These are phyloP conservation scores for Macadamia integrifolia DNA, from an alignment of 164 flowering plant species.

Conservation along the genomic window DNA sequence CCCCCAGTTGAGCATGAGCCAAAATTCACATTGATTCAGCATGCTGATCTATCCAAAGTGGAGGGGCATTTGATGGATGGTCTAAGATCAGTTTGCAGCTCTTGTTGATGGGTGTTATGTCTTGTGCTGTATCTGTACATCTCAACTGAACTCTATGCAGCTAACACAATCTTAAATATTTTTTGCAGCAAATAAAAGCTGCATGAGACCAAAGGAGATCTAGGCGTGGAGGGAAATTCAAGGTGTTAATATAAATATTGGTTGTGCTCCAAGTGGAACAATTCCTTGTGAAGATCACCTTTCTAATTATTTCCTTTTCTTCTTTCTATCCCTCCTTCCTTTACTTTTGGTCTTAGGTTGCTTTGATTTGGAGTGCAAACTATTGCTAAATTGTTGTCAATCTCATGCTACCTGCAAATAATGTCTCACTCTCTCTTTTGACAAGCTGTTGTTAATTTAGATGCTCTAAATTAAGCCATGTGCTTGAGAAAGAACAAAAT, in stretches of 20 bases:
- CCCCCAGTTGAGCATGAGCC: background rate
- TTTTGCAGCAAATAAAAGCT: slow-evolving; percentile 55
- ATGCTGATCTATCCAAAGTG: background rate
- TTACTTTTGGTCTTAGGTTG: slow-evolving; percentile 9
- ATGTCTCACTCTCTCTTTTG: slow-evolving; percentile 12
- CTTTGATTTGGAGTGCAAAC: slow-evolving; percentile 20
- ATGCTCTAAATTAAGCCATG: background rate
- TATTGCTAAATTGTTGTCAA: slow-evolving; percentile 24
- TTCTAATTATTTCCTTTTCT: background rate
- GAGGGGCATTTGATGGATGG: background rate
- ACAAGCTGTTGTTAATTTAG: background rate
- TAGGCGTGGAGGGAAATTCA: slow-evolving; percentile 11
- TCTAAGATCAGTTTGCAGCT: background rate
- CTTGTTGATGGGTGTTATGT: background rate
- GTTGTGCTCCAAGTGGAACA: slow-evolving; percentile 9
- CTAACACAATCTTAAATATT: slow-evolving; percentile 11
- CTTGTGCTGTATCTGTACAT: background rate
- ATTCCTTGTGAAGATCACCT: background rate
- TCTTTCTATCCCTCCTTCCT: slow-evolving; percentile 11
- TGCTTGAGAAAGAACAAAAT: background rate
- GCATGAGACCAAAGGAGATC: slow-evolving; percentile 32
- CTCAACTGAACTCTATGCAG: background rate
- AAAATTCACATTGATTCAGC: background rate
- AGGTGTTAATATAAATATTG: slow-evolving; percentile 15
- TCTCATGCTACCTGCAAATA: slow-evolving; percentile 21